A percentile compares a stretch with the other conserved stretches of the same genome.
Evolutionary conservation across 2,329 filamentous ascomycete genomes (phyloP).

Genomic region (Coniochaeta ligniaria): DNA sequence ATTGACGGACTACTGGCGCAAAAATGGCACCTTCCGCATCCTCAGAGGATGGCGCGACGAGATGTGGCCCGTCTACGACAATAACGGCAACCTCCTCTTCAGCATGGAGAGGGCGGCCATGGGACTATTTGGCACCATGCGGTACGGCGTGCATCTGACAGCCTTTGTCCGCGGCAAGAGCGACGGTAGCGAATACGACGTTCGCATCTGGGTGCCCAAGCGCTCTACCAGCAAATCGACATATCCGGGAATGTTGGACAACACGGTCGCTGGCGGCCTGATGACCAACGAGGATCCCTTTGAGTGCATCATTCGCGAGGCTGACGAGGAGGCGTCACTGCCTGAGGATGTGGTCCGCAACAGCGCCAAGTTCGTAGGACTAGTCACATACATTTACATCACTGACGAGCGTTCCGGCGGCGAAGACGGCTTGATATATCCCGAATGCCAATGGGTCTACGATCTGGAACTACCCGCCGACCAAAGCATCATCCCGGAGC

Average conservation of each 20-base stretch:
- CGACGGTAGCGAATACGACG: conserved; percentile 35
- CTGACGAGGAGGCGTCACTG: conserved; percentile 81
- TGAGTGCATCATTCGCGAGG: conserved; percentile 78
- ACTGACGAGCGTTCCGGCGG: conserved; percentile 70
- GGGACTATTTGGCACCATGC: conserved; percentile 66
- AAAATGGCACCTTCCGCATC: conserved; percentile 64
- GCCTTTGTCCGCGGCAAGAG: conserved; percentile 52
- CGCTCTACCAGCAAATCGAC: conserved; percentile 74
- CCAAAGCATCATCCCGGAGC: conserved; percentile 54
- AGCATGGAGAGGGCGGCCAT: conserved; percentile 71
- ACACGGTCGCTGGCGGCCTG: conserved; percentile 81
- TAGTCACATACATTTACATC: conserved; percentile 79
- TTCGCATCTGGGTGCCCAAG: conserved; percentile 80
- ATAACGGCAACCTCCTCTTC: conserved; percentile 56
- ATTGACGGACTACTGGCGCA: conserved; percentile 61
- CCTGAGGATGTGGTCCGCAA: conserved; percentile 60
- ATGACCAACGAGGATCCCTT: conserved; percentile 73
- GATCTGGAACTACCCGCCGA: conserved; percentile 70
- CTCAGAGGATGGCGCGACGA: conserved; percentile 77
- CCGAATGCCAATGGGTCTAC: conserved; percentile 87
- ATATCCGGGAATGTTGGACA: conserved; percentile 89
- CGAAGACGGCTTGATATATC: conserved; percentile 76
- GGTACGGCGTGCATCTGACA: conserved; percentile 77
- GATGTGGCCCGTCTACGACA: conserved; percentile 69
- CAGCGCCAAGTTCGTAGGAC: conserved; percentile 53